Base-by-base conservation (phyloP, 805 yeast species). In the Kuraishia piskuri region DNA sequence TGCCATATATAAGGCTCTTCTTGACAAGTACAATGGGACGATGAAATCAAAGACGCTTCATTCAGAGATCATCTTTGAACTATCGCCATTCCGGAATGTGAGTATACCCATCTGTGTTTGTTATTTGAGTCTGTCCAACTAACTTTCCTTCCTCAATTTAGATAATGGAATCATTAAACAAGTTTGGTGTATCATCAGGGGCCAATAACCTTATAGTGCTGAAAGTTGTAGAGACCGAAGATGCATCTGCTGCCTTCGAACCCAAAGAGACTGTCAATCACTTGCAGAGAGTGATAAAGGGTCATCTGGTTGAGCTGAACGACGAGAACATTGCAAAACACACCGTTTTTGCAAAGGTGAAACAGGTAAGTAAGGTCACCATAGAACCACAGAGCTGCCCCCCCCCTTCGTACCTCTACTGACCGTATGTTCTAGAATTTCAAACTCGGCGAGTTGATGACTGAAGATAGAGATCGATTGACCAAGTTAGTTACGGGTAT, bases 41-140 rank as follows among this genome's bases (percentile, higher is more conserved):
- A 73, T 80, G 72, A 76, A 83, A 58, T 84, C 96, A 9, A 82
- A 77, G 58, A 76, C 83, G 0, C 59, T 88, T 31, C 86, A 87
- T 62, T 83, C 94, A 0, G 96, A 89, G 61, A 72, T 86, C 45
- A 77, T 88, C 22, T 79, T 84, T 61, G 79, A 83, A 54, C 69
- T 89, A 55, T 80, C 90, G 1, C 89, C 92, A 1, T 76, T 81
- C 7, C 83, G 82, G 59, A 87, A 86, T 62, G 77, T 80, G 45
- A 73, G 75, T 64, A 55, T 80, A 90, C 1, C 89, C 92, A 1
- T 76, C 81, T 62, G 76, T 80, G 45, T 73, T 74, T 64, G 22
- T 17, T 12, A 23, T 12, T 25, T 17, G 20, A 20, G 9, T n/a
- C 20, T 19, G 23, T 14, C 25, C n/a, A 50, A 7, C 10, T 25